A percentile compares a stretch with the other conserved stretches of the same genome.
Conservation (phyloP, 176 grass and related monocot genomes). For the Musa acuminata region DNA sequence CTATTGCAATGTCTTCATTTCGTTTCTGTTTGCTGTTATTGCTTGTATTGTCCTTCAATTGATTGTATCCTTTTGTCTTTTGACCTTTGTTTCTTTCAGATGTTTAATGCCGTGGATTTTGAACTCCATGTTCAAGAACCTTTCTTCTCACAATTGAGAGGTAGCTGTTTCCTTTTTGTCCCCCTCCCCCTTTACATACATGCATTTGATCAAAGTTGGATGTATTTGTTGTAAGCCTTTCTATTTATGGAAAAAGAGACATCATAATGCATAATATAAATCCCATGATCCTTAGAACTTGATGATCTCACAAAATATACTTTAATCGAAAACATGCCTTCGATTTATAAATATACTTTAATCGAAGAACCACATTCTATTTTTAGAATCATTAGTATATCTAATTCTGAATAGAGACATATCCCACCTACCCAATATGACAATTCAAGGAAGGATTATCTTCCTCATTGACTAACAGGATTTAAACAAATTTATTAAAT, state of each 20-base stretch:
- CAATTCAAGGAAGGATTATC: no score
- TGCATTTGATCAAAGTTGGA: constrained; percentile 5
- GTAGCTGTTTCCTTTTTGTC: constrained; percentile 22
- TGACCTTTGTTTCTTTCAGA: constrained; percentile 20
- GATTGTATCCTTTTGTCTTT: not conserved
- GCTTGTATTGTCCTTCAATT: constrained; percentile 9
- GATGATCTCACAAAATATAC: no score
- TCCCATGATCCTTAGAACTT: no score
- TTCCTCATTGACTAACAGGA: no score
- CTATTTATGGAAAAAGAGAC: not conserved
- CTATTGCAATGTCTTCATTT: not conserved
- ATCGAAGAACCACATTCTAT: not conserved
- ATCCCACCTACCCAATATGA: no score
- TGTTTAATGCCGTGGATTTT: constrained; percentile 48
- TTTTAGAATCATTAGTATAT: not conserved
- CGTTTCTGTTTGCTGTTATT: not conserved
- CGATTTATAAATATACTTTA: not conserved
- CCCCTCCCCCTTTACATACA: not conserved
- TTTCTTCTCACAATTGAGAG: constrained; percentile 75
- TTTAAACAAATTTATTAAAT: no score
- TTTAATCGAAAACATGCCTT: not conserved
- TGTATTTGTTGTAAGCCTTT: not conserved
- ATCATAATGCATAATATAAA: no score
- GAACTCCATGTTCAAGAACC: constrained; percentile 91
- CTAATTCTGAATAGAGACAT: no score